A percentile compares a stretch with the other conserved stretches of the same genome.
Evolutionary conservation across 495 filamentous ascomycete species (phyloP).

Genomic region (Lasiosphaeria hispida): DNA sequence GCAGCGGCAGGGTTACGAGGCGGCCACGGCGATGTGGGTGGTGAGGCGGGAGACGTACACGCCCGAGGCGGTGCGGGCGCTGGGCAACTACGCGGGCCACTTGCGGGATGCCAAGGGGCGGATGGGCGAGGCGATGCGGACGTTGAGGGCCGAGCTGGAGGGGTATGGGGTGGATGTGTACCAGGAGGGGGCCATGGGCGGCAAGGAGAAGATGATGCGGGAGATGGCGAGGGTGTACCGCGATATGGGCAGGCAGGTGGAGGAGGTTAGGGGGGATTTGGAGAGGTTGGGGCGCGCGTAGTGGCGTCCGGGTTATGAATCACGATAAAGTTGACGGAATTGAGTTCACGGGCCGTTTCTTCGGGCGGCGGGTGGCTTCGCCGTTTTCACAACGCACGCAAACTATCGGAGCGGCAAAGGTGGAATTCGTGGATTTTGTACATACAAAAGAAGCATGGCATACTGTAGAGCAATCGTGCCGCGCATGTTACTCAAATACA

Average conservation of each 20-base stretch:
- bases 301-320: conserved; percentile 1
- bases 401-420: too few relatives aligned
- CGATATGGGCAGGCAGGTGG: conserved; percentile 51
- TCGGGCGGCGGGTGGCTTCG: too few relatives aligned
- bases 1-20: conserved; percentile 43
- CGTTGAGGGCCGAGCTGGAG: conserved; percentile 49
- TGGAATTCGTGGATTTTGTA: neutral
- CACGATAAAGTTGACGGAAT: too few relatives aligned
- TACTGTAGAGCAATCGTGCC: neutral
- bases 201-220: conserved; percentile 47
- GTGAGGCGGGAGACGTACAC: conserved; percentile 50
- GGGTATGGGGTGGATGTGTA: conserved; percentile 52
- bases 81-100: conserved; percentile 55
- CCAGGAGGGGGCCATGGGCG: conserved; percentile 40
- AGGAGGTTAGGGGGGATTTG: conserved; percentile 57
- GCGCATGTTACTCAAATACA: neutral
- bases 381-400: too few relatives aligned
- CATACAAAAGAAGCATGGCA: conserved; percentile 3
- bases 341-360: too few relatives aligned
- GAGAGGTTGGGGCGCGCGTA: conserved; percentile 43
- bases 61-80: conserved; percentile 53
- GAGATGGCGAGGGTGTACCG: conserved; percentile 63
- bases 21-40: conserved; percentile 31
- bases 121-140: conserved; percentile 44
- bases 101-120: conserved; percentile 50